A percentile compares a stretch with the other conserved stretches of the same genome.
Evolutionary conservation across 1,139 yeast genomes (phyloP).

Genomic region (Spathaspora jeffriesii): DNA sequence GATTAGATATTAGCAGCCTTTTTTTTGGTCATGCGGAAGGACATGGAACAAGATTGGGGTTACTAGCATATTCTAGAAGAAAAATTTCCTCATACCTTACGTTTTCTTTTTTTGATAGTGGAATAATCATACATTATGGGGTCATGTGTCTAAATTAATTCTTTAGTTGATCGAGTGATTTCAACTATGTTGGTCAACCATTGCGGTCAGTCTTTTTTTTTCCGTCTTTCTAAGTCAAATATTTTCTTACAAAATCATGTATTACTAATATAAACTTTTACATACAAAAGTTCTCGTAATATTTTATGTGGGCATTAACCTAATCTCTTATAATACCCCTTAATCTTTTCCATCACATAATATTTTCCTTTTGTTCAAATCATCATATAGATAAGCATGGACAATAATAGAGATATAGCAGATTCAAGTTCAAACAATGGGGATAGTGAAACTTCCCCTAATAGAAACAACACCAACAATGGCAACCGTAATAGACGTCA

Average conservation of each 20-base stretch:
- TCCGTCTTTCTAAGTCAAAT: background rate
- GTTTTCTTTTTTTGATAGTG: background rate
- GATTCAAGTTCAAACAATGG: background rate
- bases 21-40: background rate
- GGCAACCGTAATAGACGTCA: slow-evolving; percentile 4
- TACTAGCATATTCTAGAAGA: background rate
- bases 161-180: background rate
- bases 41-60: background rate
- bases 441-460: background rate
- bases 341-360: background rate
- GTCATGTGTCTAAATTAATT: background rate
- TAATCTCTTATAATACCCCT: background rate
- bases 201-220: background rate
- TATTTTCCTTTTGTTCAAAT: background rate
- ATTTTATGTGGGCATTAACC: background rate
- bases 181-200: background rate
- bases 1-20: too few relatives aligned
- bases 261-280: background rate
- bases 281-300: too few relatives aligned
- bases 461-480: background rate
- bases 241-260: background rate
- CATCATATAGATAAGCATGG: background rate
- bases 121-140: background rate
- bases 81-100: background rate
- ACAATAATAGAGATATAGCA: slow-evolving; percentile 2